Evolutionary conservation across 2,329 filamentous ascomycete species (phyloP).

Genomic region (Biscogniauxia marginata): DNA sequence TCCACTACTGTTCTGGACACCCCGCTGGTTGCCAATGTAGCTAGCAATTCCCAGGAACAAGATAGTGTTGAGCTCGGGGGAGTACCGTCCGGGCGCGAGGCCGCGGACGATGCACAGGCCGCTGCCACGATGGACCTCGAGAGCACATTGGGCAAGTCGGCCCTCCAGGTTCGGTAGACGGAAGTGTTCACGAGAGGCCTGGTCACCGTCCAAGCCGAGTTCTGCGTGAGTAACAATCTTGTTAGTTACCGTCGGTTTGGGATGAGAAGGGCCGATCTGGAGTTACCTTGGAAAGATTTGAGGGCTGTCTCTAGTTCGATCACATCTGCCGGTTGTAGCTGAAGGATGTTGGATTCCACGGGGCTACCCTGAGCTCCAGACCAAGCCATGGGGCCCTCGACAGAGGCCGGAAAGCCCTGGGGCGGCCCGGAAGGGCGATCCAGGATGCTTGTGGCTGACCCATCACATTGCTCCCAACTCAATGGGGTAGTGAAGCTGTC

Average conservation of each 20-base stretch:
- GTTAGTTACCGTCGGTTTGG: conserved; percentile 9
- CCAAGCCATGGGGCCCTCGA: conserved; percentile 21
- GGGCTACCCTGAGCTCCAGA: conserved; percentile 13
- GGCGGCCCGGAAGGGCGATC: conserved; percentile 12
- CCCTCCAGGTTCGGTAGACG: conserved; percentile 37
- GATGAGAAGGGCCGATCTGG: conserved; percentile 14
- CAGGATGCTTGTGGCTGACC: not conserved
- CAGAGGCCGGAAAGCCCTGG: conserved; percentile 14
- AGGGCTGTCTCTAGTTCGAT: conserved; percentile 25
- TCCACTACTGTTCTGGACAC: conserved; percentile 48
- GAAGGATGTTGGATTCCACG: conserved; percentile 15
- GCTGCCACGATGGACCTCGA: conserved; percentile 38
- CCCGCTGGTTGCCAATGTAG: conserved; percentile 54
- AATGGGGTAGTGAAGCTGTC: conserved; percentile 12
- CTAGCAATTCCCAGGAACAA: conserved; percentile 57
- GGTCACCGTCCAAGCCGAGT: conserved; percentile 37
- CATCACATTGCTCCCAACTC: conserved; percentile 9
- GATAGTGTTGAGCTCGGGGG: conserved; percentile 52
- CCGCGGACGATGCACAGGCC: conserved; percentile 58
- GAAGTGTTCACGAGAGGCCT: conserved; percentile 39
- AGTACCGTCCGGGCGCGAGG: conserved; percentile 46
- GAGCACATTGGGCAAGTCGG: conserved; percentile 35
- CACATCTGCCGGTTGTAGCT: conserved; percentile 20
- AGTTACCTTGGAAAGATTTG: conserved; percentile 24
- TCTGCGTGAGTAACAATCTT: conserved; percentile 20